Evolutionary conservation across 331 rosid genomes (phyloP).

Genomic region (Quercus lobata): DNA sequence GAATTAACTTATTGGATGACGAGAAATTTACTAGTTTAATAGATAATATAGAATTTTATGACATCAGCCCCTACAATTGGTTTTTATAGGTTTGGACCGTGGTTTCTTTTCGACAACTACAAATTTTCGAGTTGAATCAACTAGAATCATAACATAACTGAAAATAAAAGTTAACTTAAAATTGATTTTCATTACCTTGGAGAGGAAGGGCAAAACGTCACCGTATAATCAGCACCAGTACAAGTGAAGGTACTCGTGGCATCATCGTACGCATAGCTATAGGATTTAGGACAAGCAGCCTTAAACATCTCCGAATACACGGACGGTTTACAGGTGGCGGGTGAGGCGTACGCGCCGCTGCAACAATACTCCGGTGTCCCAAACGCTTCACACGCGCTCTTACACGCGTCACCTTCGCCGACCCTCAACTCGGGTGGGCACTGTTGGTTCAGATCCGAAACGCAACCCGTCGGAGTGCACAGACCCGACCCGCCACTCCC

Average conservation of each 20-base stretch:
- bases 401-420: conserved; percentile 74
- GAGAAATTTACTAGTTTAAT: too few species aligned
- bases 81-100: too few species aligned
- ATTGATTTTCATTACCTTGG: conserved; percentile 52
- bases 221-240: conserved; percentile 82
- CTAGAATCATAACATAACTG: too few species aligned
- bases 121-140: too few species aligned
- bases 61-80: too few species aligned
- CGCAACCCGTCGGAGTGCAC: conserved; percentile 78
- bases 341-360: conserved; percentile 86
- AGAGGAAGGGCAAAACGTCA: conserved; percentile 90
- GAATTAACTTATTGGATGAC: too few species aligned
- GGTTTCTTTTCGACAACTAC: accelerated
- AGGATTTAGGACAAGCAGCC: conserved; percentile 82
- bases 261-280: conserved; percentile 95
- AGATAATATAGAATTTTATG: too few species aligned
- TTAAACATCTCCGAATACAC: conserved; percentile 89
- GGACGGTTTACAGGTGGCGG: conserved; percentile 70
- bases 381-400: conserved; percentile 95
- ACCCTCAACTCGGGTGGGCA: conserved; percentile 82
- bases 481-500: conserved; percentile 77
- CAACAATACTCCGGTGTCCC: conserved; percentile 88
- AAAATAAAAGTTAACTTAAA: neutral
- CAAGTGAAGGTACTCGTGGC: conserved; percentile 93
- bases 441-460: conserved; percentile 67